These are phyloP conservation scores for Bolboschoenoplectus hybrid DNA, from an alignment of 202 grass and related monocot species.

Conservation along the genomic window DNA sequence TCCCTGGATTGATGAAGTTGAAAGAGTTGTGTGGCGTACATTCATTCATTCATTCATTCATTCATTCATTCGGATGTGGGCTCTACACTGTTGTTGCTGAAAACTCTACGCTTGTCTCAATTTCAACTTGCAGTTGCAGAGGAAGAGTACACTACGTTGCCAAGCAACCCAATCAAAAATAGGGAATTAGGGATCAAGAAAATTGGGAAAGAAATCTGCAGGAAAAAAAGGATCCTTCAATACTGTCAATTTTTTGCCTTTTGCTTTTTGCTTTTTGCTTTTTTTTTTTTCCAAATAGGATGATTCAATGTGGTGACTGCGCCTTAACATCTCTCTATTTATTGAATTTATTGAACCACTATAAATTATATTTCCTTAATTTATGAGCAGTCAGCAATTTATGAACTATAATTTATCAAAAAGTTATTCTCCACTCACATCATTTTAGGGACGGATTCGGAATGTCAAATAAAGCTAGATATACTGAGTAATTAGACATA, in stretches of 20 bases:
- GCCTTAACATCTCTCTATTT: not conserved
- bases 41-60: not conserved
- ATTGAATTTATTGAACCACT: no score
- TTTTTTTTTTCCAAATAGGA: not conserved
- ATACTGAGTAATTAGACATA: no score
- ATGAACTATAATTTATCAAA: no score
- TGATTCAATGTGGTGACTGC: not conserved
- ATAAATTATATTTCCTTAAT: no score
- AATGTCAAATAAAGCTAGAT: no score
- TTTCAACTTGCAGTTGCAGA: not conserved
- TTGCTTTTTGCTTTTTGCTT: no score
- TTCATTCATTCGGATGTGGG: not conserved
- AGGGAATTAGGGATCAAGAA: not conserved
- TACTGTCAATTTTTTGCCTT: not conserved
- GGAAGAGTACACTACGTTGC: not conserved
- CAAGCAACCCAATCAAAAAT: constrained; percentile 14
- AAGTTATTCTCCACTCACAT: no score
- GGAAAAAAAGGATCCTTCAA: not conserved
- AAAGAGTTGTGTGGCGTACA: not conserved
- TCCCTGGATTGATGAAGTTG: constrained; percentile 10
- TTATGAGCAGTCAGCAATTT: no score
- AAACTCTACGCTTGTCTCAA: constrained; percentile 1
- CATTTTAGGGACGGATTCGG: no score
- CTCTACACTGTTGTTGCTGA: constrained; percentile 6
- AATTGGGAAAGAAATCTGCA: constrained; percentile 14